Percentiles rank a stretch among this genome's conserved stretches.
phyloP scores from a whole-genome alignment of 2,329 filamentous ascomycete genomes.

The Leptographium lundbergii region DNA sequence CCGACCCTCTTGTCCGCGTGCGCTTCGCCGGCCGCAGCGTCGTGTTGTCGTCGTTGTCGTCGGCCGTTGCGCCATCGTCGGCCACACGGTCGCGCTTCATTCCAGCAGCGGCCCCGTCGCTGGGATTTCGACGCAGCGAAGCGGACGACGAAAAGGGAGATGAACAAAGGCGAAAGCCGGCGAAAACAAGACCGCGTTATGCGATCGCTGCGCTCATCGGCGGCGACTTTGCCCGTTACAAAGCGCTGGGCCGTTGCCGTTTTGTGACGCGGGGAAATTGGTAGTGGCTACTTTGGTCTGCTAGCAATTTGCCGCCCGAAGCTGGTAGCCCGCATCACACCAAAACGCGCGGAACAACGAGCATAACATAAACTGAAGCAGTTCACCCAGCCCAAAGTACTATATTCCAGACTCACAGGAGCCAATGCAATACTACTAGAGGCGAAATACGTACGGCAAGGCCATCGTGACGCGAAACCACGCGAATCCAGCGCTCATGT shows the following conservation, averaged over 20 bases:
- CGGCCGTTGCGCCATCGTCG: background rate
- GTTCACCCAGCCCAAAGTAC: too few relatives aligned
- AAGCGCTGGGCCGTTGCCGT: background rate
- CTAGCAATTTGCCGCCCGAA: background rate
- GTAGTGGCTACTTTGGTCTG: background rate
- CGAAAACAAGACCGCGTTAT: background rate
- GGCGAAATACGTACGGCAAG: too few relatives aligned
- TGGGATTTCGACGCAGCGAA: background rate
- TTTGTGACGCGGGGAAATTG: background rate
- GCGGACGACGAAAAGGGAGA: background rate
- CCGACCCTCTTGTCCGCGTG: background rate
- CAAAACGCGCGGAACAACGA: background rate
- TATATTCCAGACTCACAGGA: too few relatives aligned
- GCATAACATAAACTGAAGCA: too few relatives aligned
- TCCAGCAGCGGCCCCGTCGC: background rate
- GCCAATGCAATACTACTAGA: too few relatives aligned
- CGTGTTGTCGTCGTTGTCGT: background rate
- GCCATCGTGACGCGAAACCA: too few relatives aligned
- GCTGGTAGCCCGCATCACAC: background rate
- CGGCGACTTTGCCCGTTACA: too few relatives aligned
- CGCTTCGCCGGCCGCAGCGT: background rate
- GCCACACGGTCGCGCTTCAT: background rate
- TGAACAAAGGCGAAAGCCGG: background rate
- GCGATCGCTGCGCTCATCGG: background rate
- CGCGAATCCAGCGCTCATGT: too few relatives aligned